Base-by-base conservation (phyloP, 805 yeast genomes). In the Priceomyces haplophilus region DNA sequence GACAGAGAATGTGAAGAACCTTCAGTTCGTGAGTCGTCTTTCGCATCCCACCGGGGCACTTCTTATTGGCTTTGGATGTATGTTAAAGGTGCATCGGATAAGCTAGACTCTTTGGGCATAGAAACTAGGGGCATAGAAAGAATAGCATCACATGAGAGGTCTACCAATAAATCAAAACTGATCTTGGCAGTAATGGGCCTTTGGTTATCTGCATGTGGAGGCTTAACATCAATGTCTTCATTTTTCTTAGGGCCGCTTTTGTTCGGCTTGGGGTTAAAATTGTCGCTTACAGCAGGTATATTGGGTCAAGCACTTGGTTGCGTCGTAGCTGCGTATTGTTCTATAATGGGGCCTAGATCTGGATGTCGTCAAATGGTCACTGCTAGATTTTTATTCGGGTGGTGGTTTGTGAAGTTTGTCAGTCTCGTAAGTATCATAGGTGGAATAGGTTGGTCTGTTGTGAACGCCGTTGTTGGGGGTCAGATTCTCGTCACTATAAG, bases 391-490 rank as follows among this genome's bases (percentile, higher is more conserved):
- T 66, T 87, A 37, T 88, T 88, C 59, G 97, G 97, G 1, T 83
- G 90, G 81, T 85, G 84, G 83, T 79, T 82, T 50, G 89, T 88
- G 31, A 83, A 85, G 59, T 67, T 87, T 42, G 85, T 87, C 37
- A 82, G 88, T 4, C 60, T 88, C 33, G 78, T 85, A 30, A 77
- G 87, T 35, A 79, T 85, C 44, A 61, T 85, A 34, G 95, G 96
- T 38, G 83, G 84, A 12, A 59, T 86, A 52, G 96, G 96, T n/a
- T 88, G 96, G 96, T 79, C 91, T n/a, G 82, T 88, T 27, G 89
- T 88, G n/a, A 88, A 87, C 58, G 78, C 85, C 51, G 93, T 88
- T 38, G 82, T 87, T 43, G 96, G 95, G 30, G 97, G 97, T 15
- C 89, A 88, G 62, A 83, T 88, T 45, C 62, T 88, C 37, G 72